Evolutionary conservation across 2,329 filamentous ascomycete species (phyloP).

Genomic region (Camillea tinctor): DNA sequence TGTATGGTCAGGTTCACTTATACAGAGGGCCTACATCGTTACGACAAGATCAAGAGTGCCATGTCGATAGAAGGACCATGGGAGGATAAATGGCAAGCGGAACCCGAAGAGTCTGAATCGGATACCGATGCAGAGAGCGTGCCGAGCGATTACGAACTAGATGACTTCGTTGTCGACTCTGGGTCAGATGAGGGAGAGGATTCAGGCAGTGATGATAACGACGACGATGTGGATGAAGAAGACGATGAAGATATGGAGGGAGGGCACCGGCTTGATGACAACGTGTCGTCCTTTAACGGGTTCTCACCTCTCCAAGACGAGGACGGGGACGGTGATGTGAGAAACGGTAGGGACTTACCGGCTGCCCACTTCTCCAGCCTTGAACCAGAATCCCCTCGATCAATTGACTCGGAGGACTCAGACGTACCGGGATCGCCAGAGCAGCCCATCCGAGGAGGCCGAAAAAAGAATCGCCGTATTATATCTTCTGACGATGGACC

Average conservation of each 20-base stretch:
- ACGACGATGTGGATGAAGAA: constrained; percentile 20
- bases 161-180: constrained; percentile 17
- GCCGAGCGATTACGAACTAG: constrained; percentile 25
- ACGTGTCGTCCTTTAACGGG: constrained; percentile 19
- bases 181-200: constrained; percentile 8
- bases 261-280: constrained; percentile 18
- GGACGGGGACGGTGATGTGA: constrained; percentile 8
- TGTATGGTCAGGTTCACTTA: constrained; percentile 20
- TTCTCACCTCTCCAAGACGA: constrained; percentile 26
- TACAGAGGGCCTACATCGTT: constrained; percentile 4
- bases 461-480: constrained; percentile 22
- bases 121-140: constrained; percentile 2
- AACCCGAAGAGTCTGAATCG: constrained; percentile 6
- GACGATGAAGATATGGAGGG: constrained; percentile 25
- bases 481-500: constrained; percentile 27
- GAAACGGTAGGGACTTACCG: constrained; percentile 4
- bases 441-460: constrained; percentile 6
- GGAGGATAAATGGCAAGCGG: constrained; percentile 4
- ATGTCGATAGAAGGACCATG: neutral
- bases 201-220: neutral
- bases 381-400: constrained; percentile 19
- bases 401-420: constrained; percentile 9
- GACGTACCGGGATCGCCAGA: constrained; percentile 14
- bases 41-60: constrained; percentile 6
- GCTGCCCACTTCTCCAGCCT: constrained; percentile 18